Base-by-base conservation (phyloP, 305 asterid species). In the Fraxinus floribunda region DNA sequence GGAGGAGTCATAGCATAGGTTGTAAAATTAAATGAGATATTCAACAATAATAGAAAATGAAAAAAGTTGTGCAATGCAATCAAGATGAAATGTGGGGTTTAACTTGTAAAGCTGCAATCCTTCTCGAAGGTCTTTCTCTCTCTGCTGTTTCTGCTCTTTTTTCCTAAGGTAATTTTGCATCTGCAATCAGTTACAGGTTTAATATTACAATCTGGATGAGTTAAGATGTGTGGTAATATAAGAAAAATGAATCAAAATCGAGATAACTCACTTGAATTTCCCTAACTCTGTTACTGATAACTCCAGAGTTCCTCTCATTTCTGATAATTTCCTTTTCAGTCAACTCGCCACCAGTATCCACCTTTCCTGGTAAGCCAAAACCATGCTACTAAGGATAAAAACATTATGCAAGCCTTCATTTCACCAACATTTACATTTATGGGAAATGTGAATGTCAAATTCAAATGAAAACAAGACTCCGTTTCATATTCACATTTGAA, bases 271-370 rank as follows among this genome's bases (percentile, higher is more conserved):
- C 98, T 89, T 95, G 98, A 84, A 96, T 91, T 85, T 96, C 99
- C 85, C 97, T 89, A 68, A 96, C 94, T 87, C 85, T 89, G 83
- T 76, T 85, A 79, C 98, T 93, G 41, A 96, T 88, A 52, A 92
- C 83, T 52, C 99, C 98, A 30, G 98, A 88, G 79, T 93, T 96
- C 86, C 98, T 94, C 91, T 96, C 99, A 16, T 89, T 89, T 84
- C 97, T 86, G 86, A 96, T 89, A 24, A 96, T 90, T 86, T 96
- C 99, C 86, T 96, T 96, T 76, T 96, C 99, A 13, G 97, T 90
- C 87, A 96, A 85, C 78, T 93, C 98, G 35, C 98, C 97, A 30
- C 64, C 81, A 71, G 87, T 86, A 18, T 93, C 97, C 84, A 87
- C 75, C 88, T 92, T 92, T 73, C 99, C 99, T 94, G 95, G 80